Evolutionary conservation across 495 filamentous ascomycete genomes (phyloP).

Genomic region (Podospora bellae-mahoneyi): DNA sequence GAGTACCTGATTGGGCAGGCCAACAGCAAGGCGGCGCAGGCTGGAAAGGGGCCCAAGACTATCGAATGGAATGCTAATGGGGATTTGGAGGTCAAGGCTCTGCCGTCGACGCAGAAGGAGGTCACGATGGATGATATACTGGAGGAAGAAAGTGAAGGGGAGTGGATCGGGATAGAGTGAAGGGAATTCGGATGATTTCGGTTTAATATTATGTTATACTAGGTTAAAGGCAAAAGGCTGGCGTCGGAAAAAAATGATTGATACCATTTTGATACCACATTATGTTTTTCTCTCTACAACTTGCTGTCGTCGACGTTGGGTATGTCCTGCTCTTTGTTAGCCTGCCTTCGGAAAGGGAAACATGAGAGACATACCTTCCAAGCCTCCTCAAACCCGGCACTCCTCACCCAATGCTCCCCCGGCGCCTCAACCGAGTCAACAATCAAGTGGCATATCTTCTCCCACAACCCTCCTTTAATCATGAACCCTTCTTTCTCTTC

Average conservation of each 20-base stretch:
- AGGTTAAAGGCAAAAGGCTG: slow-evolving; percentile 8
- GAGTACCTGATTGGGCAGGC: slow-evolving; percentile 66
- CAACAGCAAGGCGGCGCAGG: slow-evolving; percentile 18
- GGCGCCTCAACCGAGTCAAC: slow-evolving; percentile 52
- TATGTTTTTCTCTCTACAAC: not conserved
- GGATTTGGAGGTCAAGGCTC: slow-evolving; percentile 20
- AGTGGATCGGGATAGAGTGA: slow-evolving; percentile 56
- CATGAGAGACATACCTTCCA: slow-evolving; percentile 43
- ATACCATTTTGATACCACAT: slow-evolving; percentile 24
- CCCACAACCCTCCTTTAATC: slow-evolving; percentile 66
- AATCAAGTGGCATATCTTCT: slow-evolving; percentile 62
- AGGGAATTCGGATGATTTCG: not conserved
- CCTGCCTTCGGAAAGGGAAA: not conserved
- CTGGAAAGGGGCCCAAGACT: slow-evolving; percentile 2
- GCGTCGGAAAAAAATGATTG: slow-evolving; percentile 21
- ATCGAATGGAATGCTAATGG: slow-evolving; percentile 25
- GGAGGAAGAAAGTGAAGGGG: slow-evolving; percentile 42
- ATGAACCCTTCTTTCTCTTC: slow-evolving; percentile 44
- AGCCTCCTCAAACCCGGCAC: slow-evolving; percentile 54
- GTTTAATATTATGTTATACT: slow-evolving; percentile 8
- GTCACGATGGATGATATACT: slow-evolving; percentile 32
- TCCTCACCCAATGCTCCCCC: slow-evolving; percentile 51
- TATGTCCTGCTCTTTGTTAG: slow-evolving; percentile 17
- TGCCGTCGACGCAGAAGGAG: slow-evolving; percentile 28
- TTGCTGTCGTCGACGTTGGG: slow-evolving; percentile 14